Base-by-base conservation (phyloP, 345 rosid species). In the Eucalyptus coolabah region DNA sequence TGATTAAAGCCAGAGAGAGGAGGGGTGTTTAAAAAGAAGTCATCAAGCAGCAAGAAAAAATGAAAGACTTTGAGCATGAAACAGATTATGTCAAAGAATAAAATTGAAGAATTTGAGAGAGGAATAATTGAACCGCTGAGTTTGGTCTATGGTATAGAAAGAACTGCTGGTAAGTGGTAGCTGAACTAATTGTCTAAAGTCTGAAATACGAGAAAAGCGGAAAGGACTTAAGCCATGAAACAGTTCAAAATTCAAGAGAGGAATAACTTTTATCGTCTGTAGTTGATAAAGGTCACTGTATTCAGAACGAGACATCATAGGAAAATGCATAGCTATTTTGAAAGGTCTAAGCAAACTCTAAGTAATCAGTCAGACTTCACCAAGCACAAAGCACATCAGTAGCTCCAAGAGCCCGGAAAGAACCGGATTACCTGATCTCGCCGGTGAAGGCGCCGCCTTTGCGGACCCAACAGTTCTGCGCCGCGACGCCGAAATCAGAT, bases 381-480 rank as follows among this genome's bases (percentile, higher is more conserved):
- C 24, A 19, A 72, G 26, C 23, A 72, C 82, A 72, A 72, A 72
- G 63, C 30, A n/a, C 54, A 50, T 51, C 30, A 23, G 44, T n/a
- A n/a, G 86, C 28, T 54, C 87, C 0, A 34, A 88, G 47, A 87
- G 12, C 45, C 18, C 34, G 1, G 63, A 56, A 28, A 50, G 60
- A 42, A 63, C 94, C 89, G 28, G 47, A 77, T 77, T 87, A 95
- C 98, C 97, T 94, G 86, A 96, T 88, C 90, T 96, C 97, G 86
- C 97, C 96, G 0, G 98, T 94, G 88, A 93, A 95, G 87, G 97
- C 97, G 59, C 96, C 97, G 10, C 97, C 97, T 90, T 93, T 96
- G 87, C 94, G 93, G 87, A 93, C 95, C 97, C 98, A 96, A 47
- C 96, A 94, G 89, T 95, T 95, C 69, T 95, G 97, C 12, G 97